Base-by-base conservation (phyloP, 352 stramenopile species). In the Pythium aphanidermatum region DNA sequence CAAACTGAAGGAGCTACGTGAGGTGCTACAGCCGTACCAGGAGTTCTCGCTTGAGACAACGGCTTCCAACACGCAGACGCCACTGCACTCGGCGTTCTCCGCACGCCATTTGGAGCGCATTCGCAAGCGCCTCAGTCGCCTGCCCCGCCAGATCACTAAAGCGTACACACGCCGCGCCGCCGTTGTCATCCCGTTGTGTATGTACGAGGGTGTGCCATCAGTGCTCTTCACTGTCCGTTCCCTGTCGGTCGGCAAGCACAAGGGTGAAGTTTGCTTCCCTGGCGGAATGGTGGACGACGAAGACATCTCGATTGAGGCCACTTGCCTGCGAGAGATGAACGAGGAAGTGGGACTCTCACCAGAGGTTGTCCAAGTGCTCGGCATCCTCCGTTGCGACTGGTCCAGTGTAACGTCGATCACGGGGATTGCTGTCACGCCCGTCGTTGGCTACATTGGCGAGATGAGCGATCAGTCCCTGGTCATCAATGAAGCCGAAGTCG, bases 241-340 rank as follows among this genome's bases (percentile, higher is more conserved):
- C 26, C 60, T 79, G 17, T 87, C 80, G 0, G 74, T 98, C 17
- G 80, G 75, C 45, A 96, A 93, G 43, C 92, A 98, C 74, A 96
- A 96, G 51, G 94, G 94, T 26, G 89, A 99, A 66, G 88, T 98
- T 10, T 98, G 94, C 66, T 98, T 98, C 60, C 95, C 95, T 2
- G 95, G 95, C 5, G 95, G 95, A 4, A 98, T 96, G 79, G 86
- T 98, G 50, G 91, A 97, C 60, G 70, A 71, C n/a, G 73, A 77
- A 27, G 70, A 96, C 55, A 91, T 74, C 47, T 97, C 86, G 25
- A 98, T 99, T 53, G 84, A 98, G 35, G 73, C 85, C 47, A 98
- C 96, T n/a, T 97, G 92, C 61, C 65, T 98, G 24, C 77, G 96
- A 19, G 96, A 99, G 68, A 98, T 98, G 93, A 89, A 97, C 37